Base-by-base conservation (phyloP, 345 rosid species). In the Citrus hindsii region DNA sequence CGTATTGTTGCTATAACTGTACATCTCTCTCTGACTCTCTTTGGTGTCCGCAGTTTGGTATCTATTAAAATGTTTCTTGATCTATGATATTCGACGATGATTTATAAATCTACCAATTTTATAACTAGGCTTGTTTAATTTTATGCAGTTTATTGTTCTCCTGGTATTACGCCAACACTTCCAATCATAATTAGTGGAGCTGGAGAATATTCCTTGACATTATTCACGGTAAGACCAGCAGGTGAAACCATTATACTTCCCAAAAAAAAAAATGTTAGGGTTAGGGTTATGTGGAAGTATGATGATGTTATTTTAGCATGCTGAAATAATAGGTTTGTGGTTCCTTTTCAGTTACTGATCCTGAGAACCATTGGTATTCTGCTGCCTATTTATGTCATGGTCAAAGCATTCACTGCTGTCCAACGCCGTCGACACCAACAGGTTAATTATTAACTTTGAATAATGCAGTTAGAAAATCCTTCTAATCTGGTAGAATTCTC, bases 161-260 rank as follows among this genome's bases (percentile, higher is more conserved):
- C 82, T 95, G 60, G 89, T 95, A 71, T 79, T 92, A 69, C 92
- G 95, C 74, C 91, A 89, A 86, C 90, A 70, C 90, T 95, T 71
- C 95, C 98, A 3, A 67, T 92, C 64, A 53, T 93, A 27, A 60
- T 87, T 35, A 86, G 83, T 66, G 94, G 88, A 77, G 82, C 79
- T 13, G 88, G 85, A 75, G 87, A 93, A 67, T 84, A 90, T 87
- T 88, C 92, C 0, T 56, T 85, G 83, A 78, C 93, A 62, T 70
- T 91, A 77, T 78, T 91, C 73, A 84, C 77, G 78, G 98, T 95
- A 63, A 86, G 91, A 58, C 69, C 67, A 32, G 71, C 14, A 46
- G 24, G 37, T 4, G 27, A 40, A 24, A 48, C 60, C 16, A n/a
- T 65, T 76, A 13, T 22, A 40, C 68, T 27, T 33, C 3, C 42